These are phyloP conservation scores for Acacia confusa DNA, from an alignment of 306 rosid species.

Conservation along the genomic window DNA sequence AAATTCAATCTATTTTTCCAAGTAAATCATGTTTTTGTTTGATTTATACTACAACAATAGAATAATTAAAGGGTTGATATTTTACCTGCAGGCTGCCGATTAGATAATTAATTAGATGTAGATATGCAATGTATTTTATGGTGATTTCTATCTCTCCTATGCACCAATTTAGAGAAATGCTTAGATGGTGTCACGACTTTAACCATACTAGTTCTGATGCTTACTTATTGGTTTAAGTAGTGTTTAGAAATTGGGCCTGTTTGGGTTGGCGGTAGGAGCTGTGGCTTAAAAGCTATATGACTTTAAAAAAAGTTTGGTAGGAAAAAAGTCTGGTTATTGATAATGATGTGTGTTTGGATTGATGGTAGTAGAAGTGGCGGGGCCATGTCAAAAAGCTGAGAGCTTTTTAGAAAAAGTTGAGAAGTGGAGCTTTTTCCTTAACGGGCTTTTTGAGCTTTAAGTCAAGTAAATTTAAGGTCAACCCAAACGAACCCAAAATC, in stretches of 20 bases:
- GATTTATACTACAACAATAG: neutral
- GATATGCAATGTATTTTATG: neutral
- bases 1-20: neutral
- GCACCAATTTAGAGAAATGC: slow-evolving; percentile 4
- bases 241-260: neutral
- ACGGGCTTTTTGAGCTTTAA: no score
- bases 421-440: no score
- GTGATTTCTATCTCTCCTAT: slow-evolving; percentile 17
- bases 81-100: neutral
- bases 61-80: neutral
- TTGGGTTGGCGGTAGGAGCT: no score
- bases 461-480: no score
- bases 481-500: no score
- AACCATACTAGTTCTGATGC: slow-evolving; percentile 5
- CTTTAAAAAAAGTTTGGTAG: no score
- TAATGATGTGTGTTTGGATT: no score
- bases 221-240: slow-evolving; percentile 13
- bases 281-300: no score
- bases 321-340: no score
- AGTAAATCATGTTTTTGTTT: neutral
- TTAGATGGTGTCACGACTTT: slow-evolving; percentile 19
- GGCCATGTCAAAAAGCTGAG: no score
- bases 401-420: no score
- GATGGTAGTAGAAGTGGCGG: no score
- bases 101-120: neutral